Conservation (phyloP, 2,329 filamentous ascomycete genomes). For the Xylaria digitata region DNA sequence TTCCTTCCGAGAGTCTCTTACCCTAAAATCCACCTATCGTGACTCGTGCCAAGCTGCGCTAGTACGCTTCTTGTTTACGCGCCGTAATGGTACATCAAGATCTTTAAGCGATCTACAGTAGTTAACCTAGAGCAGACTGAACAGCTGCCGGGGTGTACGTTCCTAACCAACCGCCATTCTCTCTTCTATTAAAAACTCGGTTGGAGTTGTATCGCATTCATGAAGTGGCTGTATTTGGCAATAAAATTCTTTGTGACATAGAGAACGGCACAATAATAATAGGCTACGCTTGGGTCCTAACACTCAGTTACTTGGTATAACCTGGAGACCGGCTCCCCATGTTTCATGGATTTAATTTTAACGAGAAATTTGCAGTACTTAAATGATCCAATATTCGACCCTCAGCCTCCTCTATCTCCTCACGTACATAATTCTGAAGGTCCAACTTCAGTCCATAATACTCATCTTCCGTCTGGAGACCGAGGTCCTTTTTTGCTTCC, state of each 20-base stretch:
- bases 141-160: background rate
- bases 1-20: background rate
- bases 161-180: background rate
- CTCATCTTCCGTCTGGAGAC: constrained; percentile 29
- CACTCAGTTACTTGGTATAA: background rate
- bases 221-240: background rate
- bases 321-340: background rate
- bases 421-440: constrained; percentile 29
- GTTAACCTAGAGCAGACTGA: background rate
- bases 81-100: background rate
- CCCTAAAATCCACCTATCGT: constrained; percentile 1
- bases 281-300: background rate
- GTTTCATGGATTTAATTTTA: constrained; percentile 33
- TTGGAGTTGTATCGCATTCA: background rate
- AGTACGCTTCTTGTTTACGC: background rate
- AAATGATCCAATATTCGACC: constrained; percentile 31
- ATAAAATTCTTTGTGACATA: background rate
- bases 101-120: background rate
- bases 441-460: constrained; percentile 33
- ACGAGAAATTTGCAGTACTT: constrained; percentile 34
- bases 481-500: constrained; percentile 14
- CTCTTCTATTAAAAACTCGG: background rate
- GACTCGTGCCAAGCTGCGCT: background rate
- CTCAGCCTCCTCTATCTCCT: constrained; percentile 34
- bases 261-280: background rate